A percentile compares a stretch with the other conserved stretches of the same genome.
Conservation (phyloP, 352 stramenopile species). For the Phytophthora ohioensis region DNA sequence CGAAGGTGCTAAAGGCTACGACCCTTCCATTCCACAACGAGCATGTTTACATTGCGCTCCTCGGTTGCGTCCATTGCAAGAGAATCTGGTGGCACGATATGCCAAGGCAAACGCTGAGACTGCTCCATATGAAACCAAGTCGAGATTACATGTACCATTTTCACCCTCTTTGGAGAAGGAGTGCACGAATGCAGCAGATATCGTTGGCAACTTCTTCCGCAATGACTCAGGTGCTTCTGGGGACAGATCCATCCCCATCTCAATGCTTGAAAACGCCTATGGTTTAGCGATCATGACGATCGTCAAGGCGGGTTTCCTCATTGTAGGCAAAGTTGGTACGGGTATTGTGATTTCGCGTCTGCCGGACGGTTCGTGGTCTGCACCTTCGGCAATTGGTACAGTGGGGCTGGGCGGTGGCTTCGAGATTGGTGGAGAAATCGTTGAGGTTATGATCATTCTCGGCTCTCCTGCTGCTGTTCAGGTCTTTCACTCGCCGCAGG, state of each 20-base stretch:
- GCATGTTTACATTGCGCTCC: constrained; percentile 65
- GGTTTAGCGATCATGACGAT: constrained; percentile 68
- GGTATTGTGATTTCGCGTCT: constrained; percentile 86
- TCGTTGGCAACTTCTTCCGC: constrained; percentile 75
- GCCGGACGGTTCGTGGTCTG: constrained; percentile 79
- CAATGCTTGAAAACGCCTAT: constrained; percentile 61
- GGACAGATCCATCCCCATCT: constrained; percentile 56
- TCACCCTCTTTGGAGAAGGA: constrained; percentile 62
- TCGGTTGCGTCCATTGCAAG: constrained; percentile 54
- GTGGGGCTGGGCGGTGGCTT: constrained; percentile 81
- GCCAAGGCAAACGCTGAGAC: constrained; percentile 56
- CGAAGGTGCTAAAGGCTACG: constrained; percentile 58
- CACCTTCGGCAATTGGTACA: constrained; percentile 90
- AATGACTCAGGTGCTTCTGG: constrained; percentile 54
- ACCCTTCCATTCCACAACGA: constrained; percentile 62
- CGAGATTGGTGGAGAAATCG: constrained; percentile 89
- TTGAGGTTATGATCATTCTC: constrained; percentile 93
- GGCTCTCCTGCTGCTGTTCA: constrained; percentile 88
- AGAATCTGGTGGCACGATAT: constrained; percentile 54
- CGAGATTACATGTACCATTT: constrained; percentile 62
- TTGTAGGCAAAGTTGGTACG: constrained; percentile 69
- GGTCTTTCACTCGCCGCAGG: constrained; percentile 80
- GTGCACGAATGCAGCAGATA: constrained; percentile 70
- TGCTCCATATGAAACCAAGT: constrained; percentile 46
- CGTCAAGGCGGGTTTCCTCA: constrained; percentile 61